Evolutionary conservation across 202 grass and related monocot genomes (phyloP), one percentile per base, ranked within the genome.

Genomic region (Schoenoplectus triqueter): DNA sequence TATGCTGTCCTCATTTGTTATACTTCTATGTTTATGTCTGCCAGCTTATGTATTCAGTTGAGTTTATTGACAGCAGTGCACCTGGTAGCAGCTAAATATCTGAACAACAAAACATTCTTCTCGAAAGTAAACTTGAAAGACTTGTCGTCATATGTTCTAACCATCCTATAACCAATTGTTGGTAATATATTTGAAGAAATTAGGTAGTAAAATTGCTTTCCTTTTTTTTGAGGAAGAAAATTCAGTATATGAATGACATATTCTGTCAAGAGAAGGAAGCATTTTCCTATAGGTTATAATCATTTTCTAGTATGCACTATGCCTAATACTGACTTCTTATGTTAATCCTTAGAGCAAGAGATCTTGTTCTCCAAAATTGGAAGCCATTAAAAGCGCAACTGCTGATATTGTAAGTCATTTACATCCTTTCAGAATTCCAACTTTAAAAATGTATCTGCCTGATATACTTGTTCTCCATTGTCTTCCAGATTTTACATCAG

Each of bases 311-410:
- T 22, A 82, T 82, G 59, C 60, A 67, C 41, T 44, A 39, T 82
- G 18, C 10, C 67, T 22, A 20, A 82, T 68, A 50, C 80, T 82
- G 63, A 68, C 46, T 82, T 66, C 15, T 67, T 56, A 7, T 83
- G 66, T 84, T 82, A 5, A 83, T 83, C 7, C 19, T 85, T 82
- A 99, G 97, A 96, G 87, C 82, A 96, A 89, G 92, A 86, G 97
- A 79, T 62, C 90, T 86, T 91, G 87, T 84, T 99, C 89, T 78
- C 97, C 93, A 11, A 99, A 99, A 77, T 84, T 96, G 93, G 93
- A 96, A 72, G 92, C 97, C 75, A 99, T 96, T 83, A 99, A 94
- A 88, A 87, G 75, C 81, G 92, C 93, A 80, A 96, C 93, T 83
- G 54, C 86, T 90, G 94, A 97, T 80, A 94, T 94, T 85, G 92